Percentiles rank a stretch among this genome's conserved stretches.
Conservation (phyloP, 2,329 filamentous ascomycete species). For the Magnaporthiopsis incrustans region DNA sequence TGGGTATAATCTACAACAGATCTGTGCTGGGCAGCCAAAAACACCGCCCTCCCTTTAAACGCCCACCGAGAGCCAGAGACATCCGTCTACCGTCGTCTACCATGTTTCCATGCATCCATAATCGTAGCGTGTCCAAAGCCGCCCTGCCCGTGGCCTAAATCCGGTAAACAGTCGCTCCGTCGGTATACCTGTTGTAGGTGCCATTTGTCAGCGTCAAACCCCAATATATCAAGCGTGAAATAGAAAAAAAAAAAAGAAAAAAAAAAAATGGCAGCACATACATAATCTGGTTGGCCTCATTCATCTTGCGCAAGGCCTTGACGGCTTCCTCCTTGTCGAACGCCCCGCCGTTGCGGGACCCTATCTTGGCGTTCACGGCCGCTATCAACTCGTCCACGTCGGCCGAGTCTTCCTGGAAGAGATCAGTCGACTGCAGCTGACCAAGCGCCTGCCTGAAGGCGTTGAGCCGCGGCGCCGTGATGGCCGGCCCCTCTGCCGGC, state of each 20-base stretch:
- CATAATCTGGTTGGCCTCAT: slow-evolving; percentile 86
- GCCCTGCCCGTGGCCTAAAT: slow-evolving; percentile 38
- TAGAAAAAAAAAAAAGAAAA: background rate
- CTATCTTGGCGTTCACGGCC: slow-evolving; percentile 69
- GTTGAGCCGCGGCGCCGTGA: slow-evolving; percentile 55
- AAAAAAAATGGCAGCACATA: slow-evolving; percentile 38
- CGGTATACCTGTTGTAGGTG: slow-evolving; percentile 38
- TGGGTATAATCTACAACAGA: background rate
- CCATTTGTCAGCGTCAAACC: slow-evolving; percentile 3
- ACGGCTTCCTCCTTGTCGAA: slow-evolving; percentile 69
- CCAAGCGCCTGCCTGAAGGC: slow-evolving; percentile 77
- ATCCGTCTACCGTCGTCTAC: background rate
- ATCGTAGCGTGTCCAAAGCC: background rate
- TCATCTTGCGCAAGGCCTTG: slow-evolving; percentile 71
- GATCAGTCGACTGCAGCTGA: slow-evolving; percentile 66
- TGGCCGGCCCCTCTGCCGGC: slow-evolving; percentile 20
- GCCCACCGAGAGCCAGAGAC: background rate
- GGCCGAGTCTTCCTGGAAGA: slow-evolving; percentile 86
- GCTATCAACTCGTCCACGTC: slow-evolving; percentile 65
- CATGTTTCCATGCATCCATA: background rate
- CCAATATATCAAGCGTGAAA: background rate
- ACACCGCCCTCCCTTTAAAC: slow-evolving; percentile 7
- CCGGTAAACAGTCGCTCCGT: slow-evolving; percentile 62
- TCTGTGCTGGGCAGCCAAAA: background rate
- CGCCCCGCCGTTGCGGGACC: slow-evolving; percentile 39